These are phyloP conservation scores for Tetraselmis striata DNA, from an alignment of 139 green algal genomes.

Conservation along the genomic window DNA sequence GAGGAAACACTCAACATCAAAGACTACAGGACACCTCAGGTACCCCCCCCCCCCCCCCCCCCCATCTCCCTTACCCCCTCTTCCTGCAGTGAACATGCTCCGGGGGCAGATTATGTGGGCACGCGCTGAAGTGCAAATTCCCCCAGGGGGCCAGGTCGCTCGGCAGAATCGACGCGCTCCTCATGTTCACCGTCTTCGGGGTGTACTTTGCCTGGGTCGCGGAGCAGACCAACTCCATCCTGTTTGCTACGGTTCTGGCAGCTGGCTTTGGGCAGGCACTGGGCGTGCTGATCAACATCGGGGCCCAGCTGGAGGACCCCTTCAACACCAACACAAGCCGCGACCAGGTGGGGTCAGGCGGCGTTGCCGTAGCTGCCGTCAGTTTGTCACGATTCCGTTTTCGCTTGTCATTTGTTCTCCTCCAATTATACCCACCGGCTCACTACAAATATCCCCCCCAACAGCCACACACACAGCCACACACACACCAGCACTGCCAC, in stretches of 20 bases:
- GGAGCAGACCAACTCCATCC: background rate
- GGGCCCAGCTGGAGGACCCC: background rate
- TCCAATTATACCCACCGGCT: no score
- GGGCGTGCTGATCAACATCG: background rate
- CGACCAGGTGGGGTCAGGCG: background rate
- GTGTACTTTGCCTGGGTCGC: slow-evolving; percentile 3
- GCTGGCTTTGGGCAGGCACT: background rate
- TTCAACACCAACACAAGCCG: background rate
- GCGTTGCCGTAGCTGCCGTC: no score
- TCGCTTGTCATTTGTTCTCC: no score
- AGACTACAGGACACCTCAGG: background rate
- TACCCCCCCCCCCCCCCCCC: background rate
- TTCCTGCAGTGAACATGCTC: no score
- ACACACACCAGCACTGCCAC: no score
- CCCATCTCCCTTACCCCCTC: background rate
- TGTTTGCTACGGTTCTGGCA: background rate
- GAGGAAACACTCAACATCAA: background rate
- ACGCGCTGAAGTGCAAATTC: background rate
- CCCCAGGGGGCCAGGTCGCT: slow-evolving; percentile 3
- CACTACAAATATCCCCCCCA: no score
- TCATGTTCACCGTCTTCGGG: background rate
- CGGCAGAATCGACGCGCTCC: background rate
- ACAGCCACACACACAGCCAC: no score
- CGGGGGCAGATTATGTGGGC: no score
- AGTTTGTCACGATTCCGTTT: no score